Evolutionary conservation across 2,329 filamentous ascomycete genomes (phyloP).

Genomic region (Raffaelea ambrosiae): DNA sequence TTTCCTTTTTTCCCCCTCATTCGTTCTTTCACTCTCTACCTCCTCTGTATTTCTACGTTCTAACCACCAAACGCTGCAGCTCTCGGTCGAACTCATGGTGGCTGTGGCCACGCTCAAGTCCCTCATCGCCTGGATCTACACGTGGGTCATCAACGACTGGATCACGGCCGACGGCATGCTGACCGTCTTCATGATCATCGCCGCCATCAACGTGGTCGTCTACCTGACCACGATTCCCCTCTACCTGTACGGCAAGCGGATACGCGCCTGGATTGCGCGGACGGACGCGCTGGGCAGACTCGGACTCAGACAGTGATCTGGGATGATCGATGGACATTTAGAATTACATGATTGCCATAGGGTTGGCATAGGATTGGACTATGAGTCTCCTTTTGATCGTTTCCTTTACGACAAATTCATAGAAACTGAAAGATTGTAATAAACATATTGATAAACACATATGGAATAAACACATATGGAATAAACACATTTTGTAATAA

Average conservation of each 20-base stretch:
- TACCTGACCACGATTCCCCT: not conserved
- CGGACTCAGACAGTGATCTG: no score
- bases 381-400: no score
- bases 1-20: not conserved
- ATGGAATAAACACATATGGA: no score
- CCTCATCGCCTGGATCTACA: not conserved
- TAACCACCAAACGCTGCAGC: not conserved
- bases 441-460: no score
- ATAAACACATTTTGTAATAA: no score
- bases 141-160: not conserved
- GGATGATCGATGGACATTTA: no score
- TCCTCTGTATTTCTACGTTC: not conserved
- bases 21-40: not conserved
- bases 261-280: not conserved
- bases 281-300: not conserved
- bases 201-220: not conserved
- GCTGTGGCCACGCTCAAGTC: not conserved
- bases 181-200: not conserved
- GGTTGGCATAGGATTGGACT: no score
- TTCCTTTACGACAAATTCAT: no score
- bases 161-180: not conserved
- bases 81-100: not conserved
- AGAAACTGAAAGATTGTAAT: no score
- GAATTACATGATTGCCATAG: no score
- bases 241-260: not conserved